Percentiles rank a stretch among this genome's conserved stretches.
phyloP scores from a whole-genome alignment of 1,139 yeast genomes.

The Wickerhamomyces sp. region DNA sequence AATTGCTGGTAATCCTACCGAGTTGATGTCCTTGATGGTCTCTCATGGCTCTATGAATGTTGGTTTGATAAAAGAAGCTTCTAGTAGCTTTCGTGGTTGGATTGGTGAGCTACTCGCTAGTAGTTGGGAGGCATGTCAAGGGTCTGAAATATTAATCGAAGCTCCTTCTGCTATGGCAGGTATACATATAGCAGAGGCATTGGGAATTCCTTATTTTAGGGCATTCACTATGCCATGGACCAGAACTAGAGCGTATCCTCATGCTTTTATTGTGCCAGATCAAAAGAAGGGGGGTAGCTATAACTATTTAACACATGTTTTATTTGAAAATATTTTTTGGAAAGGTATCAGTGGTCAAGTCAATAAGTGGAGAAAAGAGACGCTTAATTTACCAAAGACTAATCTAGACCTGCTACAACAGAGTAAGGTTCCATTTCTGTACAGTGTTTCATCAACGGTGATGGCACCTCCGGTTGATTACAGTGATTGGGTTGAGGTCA shows the following conservation, averaged over 20 bases:
- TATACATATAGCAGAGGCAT: conserved; percentile 88
- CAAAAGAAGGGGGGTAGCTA: conserved; percentile 90
- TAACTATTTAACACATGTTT: conserved; percentile 84
- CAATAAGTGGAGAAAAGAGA: conserved; percentile 77
- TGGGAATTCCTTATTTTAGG: conserved; percentile 83
- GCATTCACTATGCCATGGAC: conserved; percentile 99
- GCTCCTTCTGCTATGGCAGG: conserved; percentile 97
- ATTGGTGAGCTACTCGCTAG: conserved; percentile 62
- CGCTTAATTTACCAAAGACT: conserved; percentile 62
- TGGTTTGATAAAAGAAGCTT: conserved; percentile 78
- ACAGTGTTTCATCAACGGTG: conserved; percentile 81
- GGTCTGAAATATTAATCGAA: conserved; percentile 78
- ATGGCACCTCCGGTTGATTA: conserved; percentile 92
- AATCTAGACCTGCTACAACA: conserved; percentile 68
- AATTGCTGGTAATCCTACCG: conserved; percentile 92
- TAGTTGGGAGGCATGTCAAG: conserved; percentile 85
- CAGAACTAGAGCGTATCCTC: conserved; percentile 90
- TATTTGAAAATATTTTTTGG: conserved; percentile 93
- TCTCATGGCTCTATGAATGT: conserved; percentile 85
- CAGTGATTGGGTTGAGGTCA: conserved; percentile 89
- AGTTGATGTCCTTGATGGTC: conserved; percentile 88
- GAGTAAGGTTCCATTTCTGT: conserved; percentile 77
- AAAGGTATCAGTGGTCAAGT: conserved; percentile 87
- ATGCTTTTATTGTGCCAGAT: conserved; percentile 93
- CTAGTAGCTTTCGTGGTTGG: conserved; percentile 74